Conservation (phyloP, 2,329 filamentous ascomycete genomes). For the Diaporthe ampelina region DNA sequence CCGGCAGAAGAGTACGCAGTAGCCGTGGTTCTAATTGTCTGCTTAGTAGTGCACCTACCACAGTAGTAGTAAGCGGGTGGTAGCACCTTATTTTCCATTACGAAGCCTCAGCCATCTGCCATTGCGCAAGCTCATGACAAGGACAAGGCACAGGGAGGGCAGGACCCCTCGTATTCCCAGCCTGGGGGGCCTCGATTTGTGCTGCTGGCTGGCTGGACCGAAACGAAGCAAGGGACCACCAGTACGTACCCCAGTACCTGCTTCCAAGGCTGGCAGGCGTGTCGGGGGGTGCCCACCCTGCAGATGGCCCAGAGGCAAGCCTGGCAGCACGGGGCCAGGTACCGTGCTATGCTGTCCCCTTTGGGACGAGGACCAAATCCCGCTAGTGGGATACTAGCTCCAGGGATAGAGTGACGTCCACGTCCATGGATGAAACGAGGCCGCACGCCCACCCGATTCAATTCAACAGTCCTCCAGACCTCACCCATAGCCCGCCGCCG, state of each 20-base stretch:
- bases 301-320: neutral
- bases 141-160: conserved; percentile 4
- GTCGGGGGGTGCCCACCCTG: conserved; percentile 18
- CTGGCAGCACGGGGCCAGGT: neutral
- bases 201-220: neutral
- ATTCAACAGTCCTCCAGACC: conserved; percentile 23
- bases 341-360: neutral
- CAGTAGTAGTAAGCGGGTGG: neutral
- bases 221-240: conserved; percentile 22
- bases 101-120: conserved; percentile 31
- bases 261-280: conserved; percentile 3
- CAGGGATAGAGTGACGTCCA: conserved; percentile 32
- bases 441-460: conserved; percentile 20
- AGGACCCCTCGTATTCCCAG: conserved; percentile 35
- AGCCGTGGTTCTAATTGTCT: neutral
- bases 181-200: conserved; percentile 11
- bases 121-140: conserved; percentile 32
- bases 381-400: conserved; percentile 29
- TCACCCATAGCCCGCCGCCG: conserved; percentile 2
- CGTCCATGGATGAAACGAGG: conserved; percentile 30
- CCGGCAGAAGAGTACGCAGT: neutral
- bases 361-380: neutral
- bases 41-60: neutral
- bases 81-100: conserved; percentile 27
- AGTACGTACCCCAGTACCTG: conserved; percentile 13